Evolutionary conservation across 345 rosid species (phyloP), one percentile per base, ranked within the genome.

Genomic region (Citrus reticulata): DNA sequence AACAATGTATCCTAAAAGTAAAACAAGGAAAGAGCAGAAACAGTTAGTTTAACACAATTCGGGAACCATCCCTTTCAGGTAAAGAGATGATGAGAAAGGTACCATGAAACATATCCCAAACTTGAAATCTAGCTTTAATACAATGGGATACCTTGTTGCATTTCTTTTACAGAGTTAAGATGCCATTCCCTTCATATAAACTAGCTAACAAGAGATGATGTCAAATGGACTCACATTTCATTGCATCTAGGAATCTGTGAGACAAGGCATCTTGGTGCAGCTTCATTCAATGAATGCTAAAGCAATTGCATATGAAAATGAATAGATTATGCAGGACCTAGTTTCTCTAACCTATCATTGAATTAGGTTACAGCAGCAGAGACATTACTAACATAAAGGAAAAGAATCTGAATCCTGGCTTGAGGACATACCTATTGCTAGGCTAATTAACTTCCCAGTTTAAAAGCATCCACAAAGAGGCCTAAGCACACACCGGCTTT

Each of bases 401-500:
- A 42, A 74, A 49, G 68, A 74, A 39, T 73, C 46, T 20, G 30
- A 9, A 74, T 11, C 35, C 57, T 5, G 3, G 69, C 27, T 29
- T 11, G 11, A 19, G 61, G 46, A 19, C 4, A 13, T 73, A 73
- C 68, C 39, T 25, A 9, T 46, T 4, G 35, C 42, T 20, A 46
- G 6, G 49, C 61, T 17, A 16, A 37, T 82, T 71, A 96, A 81
- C 99, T 96, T 59, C 99, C 97, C 66, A 96, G 80, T 74, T 96
- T 96, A 77, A 96, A 96, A 77, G 99, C 99, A 83, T 96, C 98
- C n/a, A 96, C 98, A 79, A 94, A 94, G 80, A 94, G 98, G 61
- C 99, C 98, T 81, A 96, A 86, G 86, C 97, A 92, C 73, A 94
- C 92, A 68, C 98, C 98, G 4, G 99, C 98, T 90, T 94, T 96